Base-by-base conservation (phyloP, 2,329 filamentous ascomycete genomes). In the Neofusicoccum sp. region DNA sequence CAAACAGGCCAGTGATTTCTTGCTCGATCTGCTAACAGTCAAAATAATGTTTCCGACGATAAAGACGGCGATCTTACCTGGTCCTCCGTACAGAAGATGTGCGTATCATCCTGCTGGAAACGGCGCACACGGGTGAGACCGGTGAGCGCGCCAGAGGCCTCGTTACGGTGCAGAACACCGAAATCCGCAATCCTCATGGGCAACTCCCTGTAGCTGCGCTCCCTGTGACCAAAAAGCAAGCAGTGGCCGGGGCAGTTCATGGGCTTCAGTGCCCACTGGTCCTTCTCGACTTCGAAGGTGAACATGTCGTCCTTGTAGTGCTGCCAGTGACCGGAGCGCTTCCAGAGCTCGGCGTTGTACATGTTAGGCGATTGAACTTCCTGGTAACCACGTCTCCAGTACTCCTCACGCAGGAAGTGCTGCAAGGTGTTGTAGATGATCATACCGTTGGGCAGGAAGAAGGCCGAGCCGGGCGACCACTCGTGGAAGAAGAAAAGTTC, bases 401-500 rank as follows among this genome's bases (percentile, higher is more conserved):
- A 99, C 76, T 98, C 89, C 52, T 89, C 85, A 67, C 91, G 87
- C 67, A 99, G 84, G 74, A 95, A 92, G 16, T 86, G 83, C 76
- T 93, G 87, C 8, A 99, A 82, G 31, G 92, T 89, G 75, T 97
- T 97, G 83, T 96, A 96, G 73, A 98, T 96, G 71, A 92, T 89
- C 73, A 92, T 91, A 66, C 95, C 95, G 72, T 97, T 92, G 1
- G 94, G 94, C 52, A 97, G 81, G 81, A 95, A 93, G 84, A 99
- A 97, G 64, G 90, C 88, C 16, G 92, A 95, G 37, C 95, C 95
- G 1, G 95, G 95, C n/a, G 93, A 97, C 71, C 89, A 84, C 67
- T 96, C 91, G 73, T 96, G 89, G 81, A 97, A 99, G 83, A 97
- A 96, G 84, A 97, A 99, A 7, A 99, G 87, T 75, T 98, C 94